Evolutionary conservation across 768 basidiomycete species (phyloP), one percentile per base, ranked within the genome.

Genomic region (Dioszegia aurantiaca): DNA sequence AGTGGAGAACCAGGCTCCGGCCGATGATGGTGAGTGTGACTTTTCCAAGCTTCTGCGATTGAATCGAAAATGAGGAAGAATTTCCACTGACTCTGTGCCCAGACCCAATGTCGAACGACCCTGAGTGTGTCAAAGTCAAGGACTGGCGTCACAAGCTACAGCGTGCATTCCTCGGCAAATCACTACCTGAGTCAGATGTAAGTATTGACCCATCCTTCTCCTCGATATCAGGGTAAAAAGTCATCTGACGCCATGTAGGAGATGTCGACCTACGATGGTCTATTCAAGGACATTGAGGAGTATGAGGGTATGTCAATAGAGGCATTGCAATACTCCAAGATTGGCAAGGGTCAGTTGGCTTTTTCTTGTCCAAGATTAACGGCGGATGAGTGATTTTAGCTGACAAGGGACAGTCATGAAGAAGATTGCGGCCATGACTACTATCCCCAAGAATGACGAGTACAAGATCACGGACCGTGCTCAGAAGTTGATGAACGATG

Each of bases 141-240:
- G 87, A 89, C 58, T 94, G 92, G 91, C 82, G 93, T 64, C 90
- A 94, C 76, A 87, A 85, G 76, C 82, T 95, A 2, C 92, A 97
- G 78, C 88, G 90, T 76, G 87, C 84, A 0, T 87, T 91, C 79
- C 73, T 93, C 52, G 84, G 85, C 64, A 76, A 77, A 55, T 78
- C 78, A 5, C 62, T 80, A 8, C 86, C 88, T 4, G 83, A 10
- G 85, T 85, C 63, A 87, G 89, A 64, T 53, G 81, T 78, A 12
- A 42, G 51, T 43, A 28, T 52, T 36, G n/a, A n/a, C n/a, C n/a
- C n/a, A n/a, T n/a, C n/a, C 26, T 46, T 4, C 11, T 26, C 16
- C 2, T 14, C 23, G 17, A 16, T 31, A 37, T n/a, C n/a, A n/a
- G n/a, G n/a, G n/a, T n/a, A n/a, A n/a, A n/a, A n/a, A n/a, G n/a